These are phyloP conservation scores for Xanthoconium separans DNA, from an alignment of 1,284 basidiomycete genomes.

Conservation along the genomic window DNA sequence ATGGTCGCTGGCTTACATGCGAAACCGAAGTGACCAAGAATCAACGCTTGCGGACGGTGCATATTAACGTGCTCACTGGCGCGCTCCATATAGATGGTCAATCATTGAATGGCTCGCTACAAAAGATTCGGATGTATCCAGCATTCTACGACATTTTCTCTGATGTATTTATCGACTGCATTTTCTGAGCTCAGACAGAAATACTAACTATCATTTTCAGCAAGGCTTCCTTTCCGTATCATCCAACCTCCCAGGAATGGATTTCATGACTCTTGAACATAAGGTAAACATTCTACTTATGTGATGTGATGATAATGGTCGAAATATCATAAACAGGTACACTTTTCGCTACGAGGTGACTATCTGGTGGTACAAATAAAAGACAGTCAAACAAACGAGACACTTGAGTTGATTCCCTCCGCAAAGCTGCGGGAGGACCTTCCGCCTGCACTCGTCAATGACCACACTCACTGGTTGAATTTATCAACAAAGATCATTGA, in stretches of 20 bases:
- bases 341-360: slow-evolving; percentile 20
- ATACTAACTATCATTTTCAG: slow-evolving; percentile 17
- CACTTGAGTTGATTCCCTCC: slow-evolving; percentile 38
- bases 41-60: not conserved
- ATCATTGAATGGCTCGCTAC: slow-evolving; percentile 32
- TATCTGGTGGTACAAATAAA: slow-evolving; percentile 28
- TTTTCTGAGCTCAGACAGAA: not conserved
- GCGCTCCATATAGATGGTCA: slow-evolving; percentile 29
- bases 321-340: slow-evolving; percentile 20
- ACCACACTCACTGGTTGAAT: slow-evolving; percentile 41
- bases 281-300: slow-evolving; percentile 8
- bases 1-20: not conserved
- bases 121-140: slow-evolving; percentile 27
- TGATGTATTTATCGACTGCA: slow-evolving; percentile 15
- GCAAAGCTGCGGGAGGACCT: slow-evolving; percentile 36
- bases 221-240: slow-evolving; percentile 37
- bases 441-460: slow-evolving; percentile 33
- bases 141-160: slow-evolving; percentile 33
- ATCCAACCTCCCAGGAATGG: slow-evolving; percentile 34
- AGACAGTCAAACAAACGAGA: not conserved
- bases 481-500: slow-evolving; percentile 30
- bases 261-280: slow-evolving; percentile 31
- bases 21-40: not conserved
- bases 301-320: too few relatives aligned
- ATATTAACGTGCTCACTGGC: slow-evolving; percentile 6